These are phyloP conservation scores for Wickerhamomyces mucosus DNA, from an alignment of 805 yeast species.

Conservation along the genomic window DNA sequence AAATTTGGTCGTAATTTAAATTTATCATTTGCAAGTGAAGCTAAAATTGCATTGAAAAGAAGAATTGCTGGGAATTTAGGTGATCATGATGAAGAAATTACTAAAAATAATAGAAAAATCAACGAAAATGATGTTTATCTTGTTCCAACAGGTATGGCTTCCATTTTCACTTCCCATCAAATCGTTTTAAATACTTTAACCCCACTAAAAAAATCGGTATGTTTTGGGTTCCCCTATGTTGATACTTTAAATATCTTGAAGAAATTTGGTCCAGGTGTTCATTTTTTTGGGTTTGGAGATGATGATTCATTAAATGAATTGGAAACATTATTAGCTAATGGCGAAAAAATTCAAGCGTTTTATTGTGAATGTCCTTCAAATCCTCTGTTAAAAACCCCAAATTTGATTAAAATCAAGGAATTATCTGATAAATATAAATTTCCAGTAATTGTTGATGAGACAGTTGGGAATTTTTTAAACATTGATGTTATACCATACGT, in stretches of 20 bases:
- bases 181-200: conserved; percentile 28
- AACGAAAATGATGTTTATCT: conserved; percentile 65
- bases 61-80: conserved; percentile 65
- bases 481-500: conserved; percentile 71
- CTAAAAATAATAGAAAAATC: conserved; percentile 12
- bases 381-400: conserved; percentile 83
- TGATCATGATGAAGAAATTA: conserved; percentile 22
- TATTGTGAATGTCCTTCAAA: conserved; percentile 94
- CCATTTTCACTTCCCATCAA: conserved; percentile 76
- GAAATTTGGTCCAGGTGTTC: conserved; percentile 89
- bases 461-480: conserved; percentile 86
- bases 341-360: conserved; percentile 62
- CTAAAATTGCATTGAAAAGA: conserved; percentile 62
- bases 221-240: conserved; percentile 94
- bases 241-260: conserved; percentile 80
- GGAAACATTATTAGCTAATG: conserved; percentile 49
- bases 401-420: conserved; percentile 52
- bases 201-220: conserved; percentile 52
- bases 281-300: conserved; percentile 80
- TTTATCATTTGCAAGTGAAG: conserved; percentile 61
- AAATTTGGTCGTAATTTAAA: conserved; percentile 87
- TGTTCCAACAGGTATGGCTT: conserved; percentile 88
- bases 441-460: conserved; percentile 84
- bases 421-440: conserved; percentile 66
- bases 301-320: conserved; percentile 56